Conservation (phyloP, 2,329 filamentous ascomycete species). For the Aspergillus hortae region DNA sequence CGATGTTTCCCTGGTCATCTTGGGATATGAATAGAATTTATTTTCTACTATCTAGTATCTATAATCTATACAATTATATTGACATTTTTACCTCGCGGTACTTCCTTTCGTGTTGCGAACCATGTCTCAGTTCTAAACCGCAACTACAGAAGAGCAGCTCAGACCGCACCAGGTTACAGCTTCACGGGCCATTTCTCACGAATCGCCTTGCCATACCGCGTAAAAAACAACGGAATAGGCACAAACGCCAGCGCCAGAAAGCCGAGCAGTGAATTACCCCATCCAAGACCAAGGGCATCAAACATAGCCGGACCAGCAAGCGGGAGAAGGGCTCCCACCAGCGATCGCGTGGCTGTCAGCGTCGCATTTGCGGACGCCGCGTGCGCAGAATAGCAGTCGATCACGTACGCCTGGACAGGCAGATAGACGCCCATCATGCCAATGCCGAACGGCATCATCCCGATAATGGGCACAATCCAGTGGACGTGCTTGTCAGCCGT, state of each 20-base stretch:
- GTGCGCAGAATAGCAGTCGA: conserved; percentile 52
- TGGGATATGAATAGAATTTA: not conserved
- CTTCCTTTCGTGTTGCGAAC: not conserved
- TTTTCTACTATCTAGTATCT: not conserved
- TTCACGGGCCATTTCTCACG: not conserved
- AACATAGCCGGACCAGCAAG: conserved; percentile 57
- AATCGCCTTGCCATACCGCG: conserved; percentile 7
- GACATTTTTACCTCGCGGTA: not conserved
- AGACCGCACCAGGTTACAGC: not conserved
- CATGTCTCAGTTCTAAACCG: not conserved
- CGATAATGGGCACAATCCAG: conserved; percentile 61
- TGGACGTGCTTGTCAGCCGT: conserved; percentile 50
- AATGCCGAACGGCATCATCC: conserved; percentile 52
- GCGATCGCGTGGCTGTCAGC: conserved; percentile 52
- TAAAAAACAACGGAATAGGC: conserved; percentile 36
- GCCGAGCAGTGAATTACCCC: conserved; percentile 54
- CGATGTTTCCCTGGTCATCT: too few relatives aligned
- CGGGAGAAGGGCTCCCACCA: conserved; percentile 58
- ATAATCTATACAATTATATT: not conserved
- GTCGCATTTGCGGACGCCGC: conserved; percentile 52
- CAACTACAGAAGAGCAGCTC: not conserved
- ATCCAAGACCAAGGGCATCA: conserved; percentile 43
- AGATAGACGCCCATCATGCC: conserved; percentile 56
- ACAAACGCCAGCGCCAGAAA: conserved; percentile 52
- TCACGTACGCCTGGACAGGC: conserved; percentile 59